These are phyloP conservation scores for Neurospora sp. DNA, from an alignment of 495 filamentous ascomycete genomes.

Conservation along the genomic window DNA sequence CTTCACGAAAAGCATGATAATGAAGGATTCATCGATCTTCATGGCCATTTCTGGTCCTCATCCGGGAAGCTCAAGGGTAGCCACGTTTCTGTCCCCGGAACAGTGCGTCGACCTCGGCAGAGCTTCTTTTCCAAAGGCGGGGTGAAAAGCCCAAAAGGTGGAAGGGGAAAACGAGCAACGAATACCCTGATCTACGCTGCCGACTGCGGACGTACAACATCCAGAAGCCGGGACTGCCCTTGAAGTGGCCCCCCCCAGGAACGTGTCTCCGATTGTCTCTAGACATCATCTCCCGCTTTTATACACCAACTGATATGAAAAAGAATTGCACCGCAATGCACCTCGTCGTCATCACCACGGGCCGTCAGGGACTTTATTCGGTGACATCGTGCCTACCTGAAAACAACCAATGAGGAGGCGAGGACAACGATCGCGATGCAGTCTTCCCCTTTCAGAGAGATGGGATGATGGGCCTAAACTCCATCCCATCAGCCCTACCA, in stretches of 20 bases:
- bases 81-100: not conserved
- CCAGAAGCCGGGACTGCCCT: not conserved
- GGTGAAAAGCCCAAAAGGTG: not conserved
- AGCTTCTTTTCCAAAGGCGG: not conserved
- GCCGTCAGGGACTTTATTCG: not conserved
- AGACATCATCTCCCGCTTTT: not conserved
- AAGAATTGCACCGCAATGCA: not conserved
- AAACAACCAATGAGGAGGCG: not conserved
- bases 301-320: not conserved
- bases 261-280: not conserved
- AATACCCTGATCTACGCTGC: not conserved
- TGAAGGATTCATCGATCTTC: not conserved
- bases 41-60: not conserved
- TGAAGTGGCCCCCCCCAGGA: not conserved
- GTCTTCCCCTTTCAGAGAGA: not conserved
- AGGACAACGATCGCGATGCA: not conserved
- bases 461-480: not conserved
- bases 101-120: not conserved
- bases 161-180: not conserved
- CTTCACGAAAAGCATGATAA: not conserved
- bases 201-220: not conserved
- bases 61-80: not conserved
- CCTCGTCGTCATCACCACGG: not conserved
- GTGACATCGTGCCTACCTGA: not conserved
- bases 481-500: constrained; percentile 5